These are phyloP conservation scores for Crithidia expoeki DNA, from an alignment of 208 protist genomes.

Conservation along the genomic window DNA sequence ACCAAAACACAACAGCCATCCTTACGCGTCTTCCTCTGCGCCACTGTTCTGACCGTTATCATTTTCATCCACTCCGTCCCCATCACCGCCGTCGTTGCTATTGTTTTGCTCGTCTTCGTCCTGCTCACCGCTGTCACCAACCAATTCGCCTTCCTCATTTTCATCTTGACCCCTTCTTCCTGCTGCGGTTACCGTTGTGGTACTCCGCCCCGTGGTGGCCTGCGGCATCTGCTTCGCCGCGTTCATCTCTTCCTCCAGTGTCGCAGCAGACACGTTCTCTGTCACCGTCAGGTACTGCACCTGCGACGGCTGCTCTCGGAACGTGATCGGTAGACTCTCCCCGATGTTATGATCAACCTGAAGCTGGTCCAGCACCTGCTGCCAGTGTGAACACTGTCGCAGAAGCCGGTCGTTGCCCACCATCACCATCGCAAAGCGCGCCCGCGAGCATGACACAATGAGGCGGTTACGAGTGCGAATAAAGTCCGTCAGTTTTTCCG, in stretches of 20 bases:
- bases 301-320: conserved; percentile 32
- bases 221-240: conserved; percentile 8
- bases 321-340: conserved; percentile 72
- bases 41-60: conserved; percentile 1
- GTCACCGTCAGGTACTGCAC: conserved; percentile 36
- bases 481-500: conserved; percentile 94
- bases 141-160: neutral
- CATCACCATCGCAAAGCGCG: conserved; percentile 90
- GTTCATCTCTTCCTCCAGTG: conserved; percentile 39
- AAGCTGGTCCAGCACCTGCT: conserved; percentile 68
- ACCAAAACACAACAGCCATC: neutral
- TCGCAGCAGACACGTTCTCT: conserved; percentile 35
- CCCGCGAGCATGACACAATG: conserved; percentile 95
- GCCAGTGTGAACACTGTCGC: conserved; percentile 79
- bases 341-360: conserved; percentile 59
- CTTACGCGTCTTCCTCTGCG: conserved; percentile 29
- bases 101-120: neutral
- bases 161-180: neutral
- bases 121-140: neutral
- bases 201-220: neutral
- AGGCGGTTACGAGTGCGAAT: conserved; percentile 92
- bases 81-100: neutral
- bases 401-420: conserved; percentile 84
- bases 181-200: neutral
- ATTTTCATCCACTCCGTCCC: neutral